Conservation (phyloP, 257 asterid genomes). For the Solanum clarkiae region DNA sequence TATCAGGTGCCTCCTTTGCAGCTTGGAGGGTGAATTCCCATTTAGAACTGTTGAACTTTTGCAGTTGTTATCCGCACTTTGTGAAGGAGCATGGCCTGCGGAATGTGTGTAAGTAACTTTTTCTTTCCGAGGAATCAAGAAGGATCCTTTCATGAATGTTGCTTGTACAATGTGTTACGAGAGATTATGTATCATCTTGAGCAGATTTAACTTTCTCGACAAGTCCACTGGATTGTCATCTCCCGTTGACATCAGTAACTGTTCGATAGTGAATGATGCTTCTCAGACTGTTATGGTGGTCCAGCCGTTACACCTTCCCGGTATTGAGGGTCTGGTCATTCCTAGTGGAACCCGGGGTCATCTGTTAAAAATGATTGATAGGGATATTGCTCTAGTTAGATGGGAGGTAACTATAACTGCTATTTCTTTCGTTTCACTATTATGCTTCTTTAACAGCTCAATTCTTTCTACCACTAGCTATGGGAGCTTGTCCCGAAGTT, state of each 20-base stretch:
- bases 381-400: conserved; percentile 56
- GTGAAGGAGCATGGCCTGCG: conserved; percentile 91
- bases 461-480: not conserved
- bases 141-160: not conserved
- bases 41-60: conserved; percentile 52
- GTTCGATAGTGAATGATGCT: conserved; percentile 40
- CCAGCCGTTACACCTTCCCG: conserved; percentile 47
- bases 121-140: not conserved
- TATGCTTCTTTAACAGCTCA: not conserved
- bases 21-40: conserved; percentile 90
- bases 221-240: conserved; percentile 80
- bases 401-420: conserved; percentile 70
- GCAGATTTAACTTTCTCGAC: conserved; percentile 81
- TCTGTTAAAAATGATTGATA: conserved; percentile 64
- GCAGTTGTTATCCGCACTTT: conserved; percentile 63
- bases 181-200: conserved; percentile 1
- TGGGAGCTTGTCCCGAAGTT: not conserved
- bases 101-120: conserved; percentile 83
- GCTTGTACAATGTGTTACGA: not conserved
- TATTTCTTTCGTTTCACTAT: not conserved
- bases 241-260: conserved; percentile 44
- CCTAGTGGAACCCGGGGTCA: conserved; percentile 73
- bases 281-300: conserved; percentile 40
- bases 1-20: conserved; percentile 78
- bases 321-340: conserved; percentile 66